phyloP scores from a whole-genome alignment of 2,329 filamentous ascomycete species.

The Aspergillus sp. region DNA sequence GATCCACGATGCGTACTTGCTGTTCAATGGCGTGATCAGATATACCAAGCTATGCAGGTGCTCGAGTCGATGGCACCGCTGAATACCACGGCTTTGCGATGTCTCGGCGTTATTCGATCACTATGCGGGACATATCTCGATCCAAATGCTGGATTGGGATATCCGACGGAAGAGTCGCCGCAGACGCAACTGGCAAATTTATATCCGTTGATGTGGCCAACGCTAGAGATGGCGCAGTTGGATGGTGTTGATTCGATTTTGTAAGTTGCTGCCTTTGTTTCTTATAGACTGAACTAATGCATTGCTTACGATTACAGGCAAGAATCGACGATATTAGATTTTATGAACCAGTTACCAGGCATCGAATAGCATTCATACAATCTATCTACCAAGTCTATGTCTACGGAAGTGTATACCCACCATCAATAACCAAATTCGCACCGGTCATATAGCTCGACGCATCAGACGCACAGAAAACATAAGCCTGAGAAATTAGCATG shows the following conservation, averaged over 20 bases:
- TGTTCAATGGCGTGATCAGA: constrained; percentile 12
- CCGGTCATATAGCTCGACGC: constrained; percentile 48
- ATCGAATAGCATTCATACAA: not conserved
- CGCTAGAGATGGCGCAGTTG: constrained; percentile 9
- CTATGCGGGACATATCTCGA: constrained; percentile 14
- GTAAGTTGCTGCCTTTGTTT: constrained; percentile 3
- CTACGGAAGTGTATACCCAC: constrained; percentile 39
- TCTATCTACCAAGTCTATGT: not conserved
- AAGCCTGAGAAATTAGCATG: constrained; percentile 21
- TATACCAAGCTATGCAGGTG: constrained; percentile 10
- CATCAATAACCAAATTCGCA: constrained; percentile 44
- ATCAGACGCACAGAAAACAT: constrained; percentile 43
- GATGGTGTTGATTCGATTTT: constrained; percentile 11
- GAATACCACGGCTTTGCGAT: constrained; percentile 14
- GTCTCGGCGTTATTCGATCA: constrained; percentile 9
- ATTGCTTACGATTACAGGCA: constrained; percentile 2
- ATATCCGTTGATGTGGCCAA: constrained; percentile 20
- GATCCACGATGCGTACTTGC: constrained; percentile 8
- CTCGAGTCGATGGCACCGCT: constrained; percentile 15
- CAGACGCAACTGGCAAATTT: constrained; percentile 18
- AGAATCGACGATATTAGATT: constrained; percentile 11
- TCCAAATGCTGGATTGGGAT: constrained; percentile 8
- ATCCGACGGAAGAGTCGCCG: constrained; percentile 15
- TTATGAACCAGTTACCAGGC: constrained; percentile 12
- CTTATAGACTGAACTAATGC: too few species aligned